Evolutionary conservation across 2,329 filamentous ascomycete species (phyloP), one percentile per base, ranked within the genome.

Genomic region (Trichoderma simmonsii): DNA sequence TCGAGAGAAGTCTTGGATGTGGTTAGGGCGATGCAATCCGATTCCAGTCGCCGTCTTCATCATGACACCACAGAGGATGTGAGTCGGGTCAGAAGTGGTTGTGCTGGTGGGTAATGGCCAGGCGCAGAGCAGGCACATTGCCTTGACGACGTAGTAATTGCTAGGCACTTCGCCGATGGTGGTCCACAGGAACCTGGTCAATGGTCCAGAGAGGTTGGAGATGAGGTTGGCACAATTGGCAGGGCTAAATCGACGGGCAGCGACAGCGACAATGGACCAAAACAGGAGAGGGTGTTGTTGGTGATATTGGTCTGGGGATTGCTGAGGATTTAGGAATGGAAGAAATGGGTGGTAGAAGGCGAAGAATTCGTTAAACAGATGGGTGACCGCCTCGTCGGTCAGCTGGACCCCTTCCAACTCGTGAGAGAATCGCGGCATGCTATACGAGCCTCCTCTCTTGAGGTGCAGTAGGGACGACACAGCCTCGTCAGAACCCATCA

Each of bases 1-100:
- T 64, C 92, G 85, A 2, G 92, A 94, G 79, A 95, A 96, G 80
- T 95, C 93, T 79, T 95, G 92, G 59, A 92, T 93, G 79, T 95
- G 91, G 70, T 91, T 93, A 14, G 93, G 93, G 62, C 93, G 88
- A 77, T 96, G 93, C 68, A 96, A 85, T 24, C 93, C 93, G 75
- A 95, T 94, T 75, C 93, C 92, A 75, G 93, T 94, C 9, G 93
- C 93, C 26, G 93, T 89, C 82, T 95, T 94, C 89, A 95, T 94
- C 92, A 95, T 94, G 73, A 94, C 89, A 67, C 93, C 93, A 75
- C 91, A 91, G 21, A 95, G 84, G 79, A 93, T 94, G 78, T 95
- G 93, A 1, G 93, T 95, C 3, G 92, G 92, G 76, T 96, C 93
- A 8, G 91, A 90, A 6, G 91, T 91, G 1, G 92, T 94, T 6